Percentiles rank a stretch among this genome's conserved stretches.
Conservation (phyloP, 2,329 filamentous ascomycete species). For the Cryphonectria carpinicola region DNA sequence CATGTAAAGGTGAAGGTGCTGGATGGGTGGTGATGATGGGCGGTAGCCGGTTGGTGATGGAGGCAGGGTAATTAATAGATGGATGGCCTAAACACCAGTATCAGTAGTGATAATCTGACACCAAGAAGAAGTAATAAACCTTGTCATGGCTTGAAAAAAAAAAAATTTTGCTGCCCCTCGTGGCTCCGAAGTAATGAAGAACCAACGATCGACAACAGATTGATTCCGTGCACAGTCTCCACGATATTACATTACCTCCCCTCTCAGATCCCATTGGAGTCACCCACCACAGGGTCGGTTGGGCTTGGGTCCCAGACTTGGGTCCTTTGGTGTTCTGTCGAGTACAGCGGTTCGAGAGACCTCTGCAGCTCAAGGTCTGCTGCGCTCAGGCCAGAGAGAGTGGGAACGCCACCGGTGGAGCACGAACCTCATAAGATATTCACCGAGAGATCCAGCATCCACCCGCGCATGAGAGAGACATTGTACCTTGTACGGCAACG, state of each 20-base stretch:
- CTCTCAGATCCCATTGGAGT: not conserved
- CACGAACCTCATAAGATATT: not conserved
- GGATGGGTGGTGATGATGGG: constrained; percentile 62
- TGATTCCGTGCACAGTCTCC: not conserved
- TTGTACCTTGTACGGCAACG: not conserved
- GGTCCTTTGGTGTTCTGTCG: not conserved
- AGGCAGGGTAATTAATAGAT: not conserved
- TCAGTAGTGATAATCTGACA: not conserved
- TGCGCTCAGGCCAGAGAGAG: no score
- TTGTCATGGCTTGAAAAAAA: not conserved
- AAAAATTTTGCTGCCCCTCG: not conserved
- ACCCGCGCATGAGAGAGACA: not conserved
- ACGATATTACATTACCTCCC: not conserved
- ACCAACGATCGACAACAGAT: not conserved
- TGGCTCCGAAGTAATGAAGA: not conserved
- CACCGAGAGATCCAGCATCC: not conserved
- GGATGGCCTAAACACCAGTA: not conserved
- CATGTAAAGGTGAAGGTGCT: constrained; percentile 68
- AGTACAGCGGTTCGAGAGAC: not conserved
- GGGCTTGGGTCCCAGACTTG: not conserved
- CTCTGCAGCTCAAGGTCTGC: no score
- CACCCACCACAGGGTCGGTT: not conserved
- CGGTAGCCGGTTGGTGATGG: not conserved
- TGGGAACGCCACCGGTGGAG: not conserved
- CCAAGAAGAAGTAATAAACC: not conserved